These are phyloP conservation scores for Neoscytalidium dimidiatum DNA, from an alignment of 2,329 filamentous ascomycete species.

Conservation along the genomic window DNA sequence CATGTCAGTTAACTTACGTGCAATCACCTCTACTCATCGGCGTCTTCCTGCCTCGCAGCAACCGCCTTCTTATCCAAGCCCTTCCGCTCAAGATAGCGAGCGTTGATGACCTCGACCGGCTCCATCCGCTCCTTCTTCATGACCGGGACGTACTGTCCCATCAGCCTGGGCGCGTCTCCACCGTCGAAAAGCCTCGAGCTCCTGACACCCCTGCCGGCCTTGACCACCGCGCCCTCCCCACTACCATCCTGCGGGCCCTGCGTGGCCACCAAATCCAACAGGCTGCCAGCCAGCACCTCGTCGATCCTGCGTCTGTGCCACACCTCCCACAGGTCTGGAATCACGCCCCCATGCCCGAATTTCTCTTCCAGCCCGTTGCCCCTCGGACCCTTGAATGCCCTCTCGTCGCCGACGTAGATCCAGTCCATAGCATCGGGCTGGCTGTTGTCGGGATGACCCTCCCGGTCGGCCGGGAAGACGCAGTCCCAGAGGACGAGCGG, in stretches of 20 bases:
- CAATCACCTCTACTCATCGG: slow-evolving; percentile 3
- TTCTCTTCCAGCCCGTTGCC: slow-evolving; percentile 32
- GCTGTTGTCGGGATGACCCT: slow-evolving; percentile 37
- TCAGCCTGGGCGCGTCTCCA: slow-evolving; percentile 53
- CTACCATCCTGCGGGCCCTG: slow-evolving; percentile 33
- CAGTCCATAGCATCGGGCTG: slow-evolving; percentile 67
- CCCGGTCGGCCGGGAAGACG: slow-evolving; percentile 66
- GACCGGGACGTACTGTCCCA: slow-evolving; percentile 60
- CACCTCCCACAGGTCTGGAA: slow-evolving; percentile 69
- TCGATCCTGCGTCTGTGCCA: slow-evolving; percentile 90
- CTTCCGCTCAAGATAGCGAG: slow-evolving; percentile 57
- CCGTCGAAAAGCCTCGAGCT: slow-evolving; percentile 61
- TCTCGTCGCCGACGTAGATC: slow-evolving; percentile 74
- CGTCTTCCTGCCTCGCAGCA: not conserved
- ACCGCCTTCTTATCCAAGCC: slow-evolving; percentile 34
- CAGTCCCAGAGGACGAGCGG: slow-evolving; percentile 97
- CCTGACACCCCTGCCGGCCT: slow-evolving; percentile 20
- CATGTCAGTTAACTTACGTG: not conserved
- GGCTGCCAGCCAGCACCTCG: slow-evolving; percentile 74
- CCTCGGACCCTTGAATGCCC: slow-evolving; percentile 49
- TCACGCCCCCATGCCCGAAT: slow-evolving; percentile 37
- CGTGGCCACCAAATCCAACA: slow-evolving; percentile 64
- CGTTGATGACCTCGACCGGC: slow-evolving; percentile 63
- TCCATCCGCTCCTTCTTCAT: slow-evolving; percentile 60
- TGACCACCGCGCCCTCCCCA: slow-evolving; percentile 13